These are phyloP conservation scores for Penstemon newberryi DNA, from an alignment of 257 asterid genomes.

Conservation along the genomic window DNA sequence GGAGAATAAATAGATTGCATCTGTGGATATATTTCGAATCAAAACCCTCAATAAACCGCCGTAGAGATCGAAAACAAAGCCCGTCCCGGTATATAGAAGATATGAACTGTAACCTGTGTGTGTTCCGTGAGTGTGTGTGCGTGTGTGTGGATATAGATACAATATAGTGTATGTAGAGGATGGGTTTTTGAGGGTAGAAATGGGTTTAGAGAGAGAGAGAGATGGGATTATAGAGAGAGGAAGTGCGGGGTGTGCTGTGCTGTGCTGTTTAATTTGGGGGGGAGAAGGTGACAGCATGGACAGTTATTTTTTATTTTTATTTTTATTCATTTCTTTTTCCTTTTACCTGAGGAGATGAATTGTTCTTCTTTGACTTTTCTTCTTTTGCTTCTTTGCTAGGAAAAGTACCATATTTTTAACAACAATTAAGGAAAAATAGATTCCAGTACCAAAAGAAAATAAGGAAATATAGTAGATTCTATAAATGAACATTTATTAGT, in stretches of 20 bases:
- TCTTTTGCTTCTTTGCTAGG: neutral
- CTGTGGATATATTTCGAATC: slow-evolving; percentile 23
- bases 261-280: slow-evolving; percentile 35
- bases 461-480: no score
- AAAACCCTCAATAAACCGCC: slow-evolving; percentile 32
- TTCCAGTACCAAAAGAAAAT: no score
- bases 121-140: neutral
- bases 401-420: no score
- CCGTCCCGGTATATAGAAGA: slow-evolving; percentile 21
- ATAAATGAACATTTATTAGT: no score
- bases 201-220: slow-evolving; percentile 30
- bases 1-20: slow-evolving; percentile 49
- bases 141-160: slow-evolving; percentile 28
- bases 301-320: slow-evolving; percentile 24
- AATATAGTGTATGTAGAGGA: slow-evolving; percentile 31
- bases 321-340: neutral
- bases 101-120: neutral
- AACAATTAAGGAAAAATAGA: no score
- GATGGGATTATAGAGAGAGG: slow-evolving; percentile 40
- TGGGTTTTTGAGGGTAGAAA: slow-evolving; percentile 31
- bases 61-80: slow-evolving; percentile 12
- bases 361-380: slow-evolving; percentile 16
- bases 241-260: neutral
- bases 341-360: neutral
- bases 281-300: slow-evolving; percentile 46